Percentiles rank a stretch among this genome's conserved stretches.
These are phyloP conservation scores for Candida orba DNA, from an alignment of 805 yeast species.

Conservation along the genomic window DNA sequence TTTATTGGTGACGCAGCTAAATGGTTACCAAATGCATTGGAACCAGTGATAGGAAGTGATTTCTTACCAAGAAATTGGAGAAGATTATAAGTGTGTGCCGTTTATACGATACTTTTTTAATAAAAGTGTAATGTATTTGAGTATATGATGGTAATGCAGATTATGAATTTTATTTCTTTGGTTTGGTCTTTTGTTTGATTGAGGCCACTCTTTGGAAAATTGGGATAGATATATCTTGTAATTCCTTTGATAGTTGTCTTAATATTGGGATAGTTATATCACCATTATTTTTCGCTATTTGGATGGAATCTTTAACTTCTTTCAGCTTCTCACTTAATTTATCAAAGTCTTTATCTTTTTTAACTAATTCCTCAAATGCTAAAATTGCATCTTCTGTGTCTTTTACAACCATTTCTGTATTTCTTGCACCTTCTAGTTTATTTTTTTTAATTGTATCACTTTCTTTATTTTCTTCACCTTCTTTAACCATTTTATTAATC, in stretches of 20 bases:
- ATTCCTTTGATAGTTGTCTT: constrained; percentile 67
- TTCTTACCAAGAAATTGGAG: constrained; percentile 23
- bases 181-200: not conserved
- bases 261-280: constrained; percentile 51
- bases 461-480: constrained; percentile 56
- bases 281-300: constrained; percentile 56
- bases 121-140: no score
- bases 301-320: constrained; percentile 57
- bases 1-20: constrained; percentile 77
- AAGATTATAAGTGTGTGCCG: constrained; percentile 6
- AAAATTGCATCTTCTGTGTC: constrained; percentile 84
- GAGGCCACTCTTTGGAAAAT: constrained; percentile 46
- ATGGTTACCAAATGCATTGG: constrained; percentile 58
- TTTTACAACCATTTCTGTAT: constrained; percentile 70
- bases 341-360: constrained; percentile 46
- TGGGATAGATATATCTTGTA: constrained; percentile 69
- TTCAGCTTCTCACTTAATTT: constrained; percentile 37
- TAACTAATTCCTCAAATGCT: constrained; percentile 49
- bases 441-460: constrained; percentile 53
- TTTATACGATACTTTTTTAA: not conserved
- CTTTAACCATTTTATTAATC: constrained; percentile 53
- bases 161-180: no score
- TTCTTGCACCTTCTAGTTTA: constrained; percentile 65
- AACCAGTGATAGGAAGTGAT: constrained; percentile 36
- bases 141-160: no score